Evolutionary conservation across 257 asterid species (phyloP).

Genomic region (Salvia splendens): DNA sequence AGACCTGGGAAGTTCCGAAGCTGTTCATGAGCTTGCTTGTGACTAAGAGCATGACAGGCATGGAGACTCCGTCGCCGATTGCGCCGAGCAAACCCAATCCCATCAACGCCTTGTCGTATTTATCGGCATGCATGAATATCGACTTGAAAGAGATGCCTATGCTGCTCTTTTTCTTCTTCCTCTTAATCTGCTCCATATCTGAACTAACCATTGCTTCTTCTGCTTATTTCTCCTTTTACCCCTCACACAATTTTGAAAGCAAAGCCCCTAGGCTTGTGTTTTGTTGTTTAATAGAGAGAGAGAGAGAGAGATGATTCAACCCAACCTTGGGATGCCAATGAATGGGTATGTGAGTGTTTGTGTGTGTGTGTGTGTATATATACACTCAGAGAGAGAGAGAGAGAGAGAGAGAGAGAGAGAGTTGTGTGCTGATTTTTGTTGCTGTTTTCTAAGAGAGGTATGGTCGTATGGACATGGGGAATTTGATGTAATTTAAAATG

Average conservation of each 20-base stretch:
- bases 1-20: slow-evolving; percentile 46
- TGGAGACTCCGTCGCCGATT: slow-evolving; percentile 63
- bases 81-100: slow-evolving; percentile 67
- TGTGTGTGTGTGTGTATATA: not conserved
- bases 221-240: not conserved
- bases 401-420: slow-evolving; percentile 9
- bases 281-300: not conserved
- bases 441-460: not conserved
- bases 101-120: slow-evolving; percentile 57
- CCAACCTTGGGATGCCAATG: slow-evolving; percentile 21
- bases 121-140: slow-evolving; percentile 76
- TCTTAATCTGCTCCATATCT: slow-evolving; percentile 29
- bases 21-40: slow-evolving; percentile 71
- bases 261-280: slow-evolving; percentile 1
- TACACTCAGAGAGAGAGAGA: too few species aligned
- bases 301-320: slow-evolving; percentile 15
- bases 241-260: not conserved
- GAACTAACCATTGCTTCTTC: slow-evolving; percentile 23
- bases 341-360: not conserved
- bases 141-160: slow-evolving; percentile 36
- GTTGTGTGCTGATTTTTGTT: slow-evolving; percentile 1
- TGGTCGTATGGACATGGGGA: too few species aligned
- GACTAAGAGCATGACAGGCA: slow-evolving; percentile 64
- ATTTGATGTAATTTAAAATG: too few species aligned
- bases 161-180: slow-evolving; percentile 27